Conservation (phyloP, 2,329 filamentous ascomycete genomes). For the Apiospora kogelbergensis region DNA sequence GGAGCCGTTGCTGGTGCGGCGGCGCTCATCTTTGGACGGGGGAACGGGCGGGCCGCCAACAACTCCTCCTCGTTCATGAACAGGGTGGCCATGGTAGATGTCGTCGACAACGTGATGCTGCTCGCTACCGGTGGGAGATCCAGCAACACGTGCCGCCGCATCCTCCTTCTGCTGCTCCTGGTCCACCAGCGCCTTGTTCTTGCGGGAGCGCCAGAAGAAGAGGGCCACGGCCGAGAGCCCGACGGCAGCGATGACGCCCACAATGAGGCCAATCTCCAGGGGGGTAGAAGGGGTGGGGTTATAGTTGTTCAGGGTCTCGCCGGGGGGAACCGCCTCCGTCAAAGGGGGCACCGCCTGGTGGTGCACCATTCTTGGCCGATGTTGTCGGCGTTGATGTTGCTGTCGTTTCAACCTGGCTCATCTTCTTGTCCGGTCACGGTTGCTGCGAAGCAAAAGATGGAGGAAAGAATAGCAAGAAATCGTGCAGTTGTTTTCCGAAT, state of each 20-base stretch:
- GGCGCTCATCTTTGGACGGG: slow-evolving; percentile 20
- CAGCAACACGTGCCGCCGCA: slow-evolving; percentile 6
- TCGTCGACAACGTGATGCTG: neutral
- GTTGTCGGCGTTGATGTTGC: too few species aligned
- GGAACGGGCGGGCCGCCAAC: slow-evolving; percentile 13
- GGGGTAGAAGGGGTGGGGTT: slow-evolving; percentile 12
- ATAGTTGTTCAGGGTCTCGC: neutral
- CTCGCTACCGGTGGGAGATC: slow-evolving; percentile 3
- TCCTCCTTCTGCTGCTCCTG: slow-evolving; percentile 15
- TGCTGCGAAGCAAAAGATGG: neutral
- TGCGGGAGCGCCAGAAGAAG: slow-evolving; percentile 29
- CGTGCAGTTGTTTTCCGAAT: neutral
- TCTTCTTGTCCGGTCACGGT: neutral
- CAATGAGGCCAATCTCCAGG: slow-evolving; percentile 30
- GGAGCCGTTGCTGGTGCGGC: slow-evolving; percentile 7
- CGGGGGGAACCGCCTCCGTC: neutral
- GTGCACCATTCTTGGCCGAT: too few species aligned
- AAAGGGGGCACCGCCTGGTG: neutral
- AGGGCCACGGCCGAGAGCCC: slow-evolving; percentile 23
- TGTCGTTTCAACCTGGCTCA: neutral
- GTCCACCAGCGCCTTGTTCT: slow-evolving; percentile 11
- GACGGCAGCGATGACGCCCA: slow-evolving; percentile 24
- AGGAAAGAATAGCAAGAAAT: neutral
- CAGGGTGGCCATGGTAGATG: neutral
- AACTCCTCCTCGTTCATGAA: neutral